Conservation (phyloP, 306 rosid species). For the Acacia crassicarpa region DNA sequence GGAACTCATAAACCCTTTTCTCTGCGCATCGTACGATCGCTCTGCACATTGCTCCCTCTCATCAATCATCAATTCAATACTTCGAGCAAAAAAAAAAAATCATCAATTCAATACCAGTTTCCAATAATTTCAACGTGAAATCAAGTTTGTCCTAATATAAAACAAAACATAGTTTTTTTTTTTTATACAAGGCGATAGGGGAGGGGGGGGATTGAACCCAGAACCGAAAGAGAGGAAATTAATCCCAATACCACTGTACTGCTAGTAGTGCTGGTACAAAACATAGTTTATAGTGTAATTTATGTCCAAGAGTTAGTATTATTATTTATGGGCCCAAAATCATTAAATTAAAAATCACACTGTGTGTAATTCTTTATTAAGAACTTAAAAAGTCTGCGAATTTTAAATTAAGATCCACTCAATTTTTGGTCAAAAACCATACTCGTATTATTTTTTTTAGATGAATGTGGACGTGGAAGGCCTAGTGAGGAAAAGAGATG, state of each 20-base stretch:
- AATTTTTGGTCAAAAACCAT: not conserved
- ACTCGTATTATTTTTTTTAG: not conserved
- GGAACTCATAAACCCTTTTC: slow-evolving; percentile 64
- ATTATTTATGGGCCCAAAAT: not conserved
- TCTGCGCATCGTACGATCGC: slow-evolving; percentile 20
- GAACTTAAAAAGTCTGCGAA: not conserved
- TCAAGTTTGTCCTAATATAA: not conserved
- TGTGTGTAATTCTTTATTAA: no score
- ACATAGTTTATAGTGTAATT: no score
- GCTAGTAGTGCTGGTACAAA: no score
- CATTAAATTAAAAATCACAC: not conserved
- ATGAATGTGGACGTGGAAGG: not conserved
- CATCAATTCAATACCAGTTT: not conserved
- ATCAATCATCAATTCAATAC: not conserved
- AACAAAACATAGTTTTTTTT: no score
- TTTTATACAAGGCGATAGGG: no score
- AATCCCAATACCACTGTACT: no score
- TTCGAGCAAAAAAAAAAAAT: no score
- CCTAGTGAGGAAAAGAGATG: not conserved
- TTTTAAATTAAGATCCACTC: not conserved
- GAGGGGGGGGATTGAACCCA: no score
- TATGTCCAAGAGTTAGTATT: no score
- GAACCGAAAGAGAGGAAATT: no score
- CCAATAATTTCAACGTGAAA: not conserved
- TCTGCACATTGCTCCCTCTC: not conserved